These are phyloP conservation scores for Amyloporia xantha DNA, from an alignment of 768 basidiomycete species.

Conservation along the genomic window DNA sequence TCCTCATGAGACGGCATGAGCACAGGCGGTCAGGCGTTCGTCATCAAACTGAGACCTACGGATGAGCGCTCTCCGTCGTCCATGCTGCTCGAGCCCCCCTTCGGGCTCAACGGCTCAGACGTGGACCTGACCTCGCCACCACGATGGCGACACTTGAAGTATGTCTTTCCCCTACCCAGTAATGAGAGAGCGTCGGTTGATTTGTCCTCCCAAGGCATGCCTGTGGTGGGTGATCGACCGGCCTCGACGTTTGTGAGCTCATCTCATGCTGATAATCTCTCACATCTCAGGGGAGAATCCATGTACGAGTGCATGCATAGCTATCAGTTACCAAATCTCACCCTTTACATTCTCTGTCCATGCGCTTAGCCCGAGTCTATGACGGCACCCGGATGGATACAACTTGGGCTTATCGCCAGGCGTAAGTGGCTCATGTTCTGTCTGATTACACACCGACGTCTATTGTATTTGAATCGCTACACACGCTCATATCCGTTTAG, in stretches of 20 bases:
- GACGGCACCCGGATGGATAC: conserved; percentile 52
- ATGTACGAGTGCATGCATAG: conserved; percentile 15
- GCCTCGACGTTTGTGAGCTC: conserved; percentile 1
- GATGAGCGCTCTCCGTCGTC: conserved; percentile 59
- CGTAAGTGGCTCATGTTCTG: conserved; percentile 20
- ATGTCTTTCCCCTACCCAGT: conserved; percentile 12
- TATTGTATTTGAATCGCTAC: no score
- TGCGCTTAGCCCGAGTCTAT: conserved; percentile 26
- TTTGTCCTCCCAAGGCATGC: no score
- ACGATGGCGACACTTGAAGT: conserved; percentile 73
- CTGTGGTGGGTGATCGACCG: conserved; percentile 36
- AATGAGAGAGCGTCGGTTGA: no score
- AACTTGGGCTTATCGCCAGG: conserved; percentile 63
- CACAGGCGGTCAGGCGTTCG: conserved; percentile 69
- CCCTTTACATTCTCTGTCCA: background rate
- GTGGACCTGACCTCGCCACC: conserved; percentile 23
- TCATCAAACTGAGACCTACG: conserved; percentile 71
- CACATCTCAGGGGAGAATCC: conserved; percentile 50
- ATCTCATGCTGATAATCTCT: background rate
- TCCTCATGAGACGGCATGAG: no score
- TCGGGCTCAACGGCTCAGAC: conserved; percentile 36
- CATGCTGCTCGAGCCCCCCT: conserved; percentile 71
- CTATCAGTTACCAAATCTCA: background rate
- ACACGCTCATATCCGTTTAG: conserved; percentile 17
- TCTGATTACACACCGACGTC: background rate